Evolutionary conservation across 148 eudicot genomes (phyloP), one percentile per base, ranked within the genome.

Genomic region (Polygonum maritimum): DNA sequence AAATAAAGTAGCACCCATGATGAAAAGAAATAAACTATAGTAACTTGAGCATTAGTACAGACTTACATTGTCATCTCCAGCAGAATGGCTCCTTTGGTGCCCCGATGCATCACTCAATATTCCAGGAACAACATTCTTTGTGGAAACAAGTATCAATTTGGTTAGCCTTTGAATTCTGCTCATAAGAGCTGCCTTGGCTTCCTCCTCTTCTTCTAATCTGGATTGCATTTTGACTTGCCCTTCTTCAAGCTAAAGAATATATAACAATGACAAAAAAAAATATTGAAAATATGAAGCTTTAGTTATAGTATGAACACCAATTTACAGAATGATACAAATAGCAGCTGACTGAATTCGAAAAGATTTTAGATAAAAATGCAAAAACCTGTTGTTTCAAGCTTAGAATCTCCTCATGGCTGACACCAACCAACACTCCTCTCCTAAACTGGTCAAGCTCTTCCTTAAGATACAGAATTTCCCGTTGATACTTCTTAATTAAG

Each of bases 141-240:
- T 83, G 14, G 96, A 91, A 80, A 91, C 96, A 75, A 91, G 78
- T 48, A 91, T 91, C 75, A 91, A 74, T 75, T 91, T 91, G 55
- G 93, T 91, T 48, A 91, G 81, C 77, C 96, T 87, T 70, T 91
- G 96, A 60, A 91, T 91, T 82, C 96, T 89, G 77, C 96, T 85
- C 89, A 87, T 85, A 54, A 91, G 85, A 80, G 96, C 96, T 41
- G 96, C 96, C 78, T 89, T 91, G 22, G 87, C 91, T 75, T 91
- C 87, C 75, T 91, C 96, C 65, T 91, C 96, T 73, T 91, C 96
- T 78, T 91, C 96, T 76, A 88, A 74, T 71, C 87, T 84, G 48
- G 93, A 87, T 72, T 86, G 96, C 78, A 86, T 77, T 77, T 89
- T 86, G 44, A 82, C 82, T 76, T 91, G 90, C 36, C 91, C 92